phyloP scores from a whole-genome alignment of 2,329 filamentous ascomycete species.

The Ceratocystis harringtonii region DNA sequence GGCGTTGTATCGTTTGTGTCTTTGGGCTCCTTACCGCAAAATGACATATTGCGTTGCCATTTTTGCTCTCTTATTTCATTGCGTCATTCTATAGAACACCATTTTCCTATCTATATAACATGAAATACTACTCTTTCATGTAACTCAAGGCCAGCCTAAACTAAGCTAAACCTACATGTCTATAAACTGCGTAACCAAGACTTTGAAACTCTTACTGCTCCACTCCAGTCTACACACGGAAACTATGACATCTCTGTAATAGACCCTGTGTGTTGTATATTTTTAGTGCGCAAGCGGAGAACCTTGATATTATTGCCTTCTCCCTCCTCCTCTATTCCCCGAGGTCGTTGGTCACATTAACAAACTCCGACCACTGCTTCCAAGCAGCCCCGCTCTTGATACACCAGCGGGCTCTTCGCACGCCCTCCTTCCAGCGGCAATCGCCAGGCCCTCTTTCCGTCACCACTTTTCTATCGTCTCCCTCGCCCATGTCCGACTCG shows the following conservation, averaged over 20 bases:
- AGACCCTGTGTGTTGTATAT: too few species aligned
- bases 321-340: slow-evolving; percentile 11
- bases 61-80: background rate
- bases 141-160: background rate
- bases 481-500: slow-evolving; percentile 60
- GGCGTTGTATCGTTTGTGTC: background rate
- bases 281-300: too few species aligned
- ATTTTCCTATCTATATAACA: background rate
- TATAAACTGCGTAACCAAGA: background rate
- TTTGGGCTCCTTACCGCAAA: background rate
- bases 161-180: background rate
- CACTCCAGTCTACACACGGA: background rate
- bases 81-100: background rate
- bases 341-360: slow-evolving; percentile 57
- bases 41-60: background rate
- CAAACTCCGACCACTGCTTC: slow-evolving; percentile 68
- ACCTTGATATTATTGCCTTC: too few species aligned
- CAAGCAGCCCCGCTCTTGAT: slow-evolving; percentile 76
- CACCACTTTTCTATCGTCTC: slow-evolving; percentile 68
- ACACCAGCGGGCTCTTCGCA: slow-evolving; percentile 75
- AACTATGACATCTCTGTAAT: background rate
- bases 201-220: background rate
- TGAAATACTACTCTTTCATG: background rate
- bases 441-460: slow-evolving; percentile 71
- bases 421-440: slow-evolving; percentile 86